Conservation (phyloP, 2,329 filamentous ascomycete genomes). For the Phoma sp. region DNA sequence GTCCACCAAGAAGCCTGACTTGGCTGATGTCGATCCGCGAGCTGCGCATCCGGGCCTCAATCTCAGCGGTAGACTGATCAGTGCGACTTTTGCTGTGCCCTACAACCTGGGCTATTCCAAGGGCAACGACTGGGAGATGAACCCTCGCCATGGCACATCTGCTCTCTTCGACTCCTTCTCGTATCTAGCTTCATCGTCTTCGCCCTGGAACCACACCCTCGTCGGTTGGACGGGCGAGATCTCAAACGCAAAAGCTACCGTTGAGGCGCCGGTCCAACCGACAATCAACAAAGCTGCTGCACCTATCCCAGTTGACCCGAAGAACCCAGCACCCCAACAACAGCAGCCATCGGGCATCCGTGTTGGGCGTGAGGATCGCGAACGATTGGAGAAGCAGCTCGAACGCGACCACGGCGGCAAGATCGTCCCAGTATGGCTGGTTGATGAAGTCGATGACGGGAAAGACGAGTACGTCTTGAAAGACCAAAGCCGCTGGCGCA, state of each 20-base stretch:
- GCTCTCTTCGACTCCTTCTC: constrained; percentile 91
- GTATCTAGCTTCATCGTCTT: constrained; percentile 82
- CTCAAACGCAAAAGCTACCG: constrained; percentile 40
- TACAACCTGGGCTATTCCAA: constrained; percentile 64
- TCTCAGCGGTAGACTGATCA: constrained; percentile 69
- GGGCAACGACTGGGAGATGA: constrained; percentile 70
- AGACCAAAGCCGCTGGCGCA: constrained; percentile 85
- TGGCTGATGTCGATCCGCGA: constrained; percentile 61
- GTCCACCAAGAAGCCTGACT: constrained; percentile 48
- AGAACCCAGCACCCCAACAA: constrained; percentile 62
- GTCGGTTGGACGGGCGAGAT: constrained; percentile 94
- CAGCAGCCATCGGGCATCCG: constrained; percentile 72
- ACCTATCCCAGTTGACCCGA: constrained; percentile 75
- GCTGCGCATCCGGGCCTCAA: constrained; percentile 64
- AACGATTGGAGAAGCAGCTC: constrained; percentile 76
- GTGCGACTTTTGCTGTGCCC: constrained; percentile 69
- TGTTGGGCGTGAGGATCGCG: constrained; percentile 74
- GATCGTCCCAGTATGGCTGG: constrained; percentile 88
- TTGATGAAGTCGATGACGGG: constrained; percentile 74
- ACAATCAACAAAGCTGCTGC: constrained; percentile 76
- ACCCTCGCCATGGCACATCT: constrained; percentile 82
- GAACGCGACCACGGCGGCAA: constrained; percentile 76
- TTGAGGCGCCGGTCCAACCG: constrained; percentile 54
- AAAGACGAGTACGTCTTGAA: constrained; percentile 75
- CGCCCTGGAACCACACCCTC: constrained; percentile 89